Evolutionary conservation across 345 rosid species (phyloP), one percentile per base, ranked within the genome.

Genomic region (Corchorus olitorius): DNA sequence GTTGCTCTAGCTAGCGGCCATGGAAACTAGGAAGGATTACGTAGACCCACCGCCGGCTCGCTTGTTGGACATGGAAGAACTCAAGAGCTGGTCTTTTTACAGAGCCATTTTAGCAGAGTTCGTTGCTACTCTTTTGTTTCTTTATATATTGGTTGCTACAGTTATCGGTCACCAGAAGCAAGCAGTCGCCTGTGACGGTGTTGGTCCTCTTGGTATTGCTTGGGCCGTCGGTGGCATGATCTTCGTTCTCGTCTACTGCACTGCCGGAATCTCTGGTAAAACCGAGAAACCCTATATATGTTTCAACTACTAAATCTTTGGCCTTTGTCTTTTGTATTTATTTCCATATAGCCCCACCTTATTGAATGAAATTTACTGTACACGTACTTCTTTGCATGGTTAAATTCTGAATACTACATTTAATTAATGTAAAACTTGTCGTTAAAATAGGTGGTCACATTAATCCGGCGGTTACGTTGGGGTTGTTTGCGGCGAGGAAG

Each of bases 201-300:
- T 94, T 65, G 98, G 98, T n/a, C 78, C 89, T 50, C 83, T 94
- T 37, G 98, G 98, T 11, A 88, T 94, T 77, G 97, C 98, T 65
- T 94, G 97, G 94, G 87, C 92, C 17, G 85, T 86, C 17, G 92
- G 92, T 3, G 94, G 92, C 70, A 90, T 87, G 92, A 90, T 90
- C 59, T 88, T 89, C 55, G 69, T 89, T 41, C 89, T 88, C 11
- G 92, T 90, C 65, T 88, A 90, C 79, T 90, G 92, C 82, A 90
- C 88, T 49, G 89, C 92, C 69, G 92, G 92, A 48, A 87, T 90
- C 76, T 90, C 94, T 59, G 92, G 92, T 84, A 50, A 22, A n/a
- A 17, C 9, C 65, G 37, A 4, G 20, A 54, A 20, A 55, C n/a
- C 2, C 37, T 27, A 27, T 27, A n/a, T 55, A 5, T 16, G 27